Percentiles rank a stretch among this genome's conserved stretches.
phyloP scores from a whole-genome alignment of 2,329 filamentous ascomycete species.

The Stenocarpella maydis region DNA sequence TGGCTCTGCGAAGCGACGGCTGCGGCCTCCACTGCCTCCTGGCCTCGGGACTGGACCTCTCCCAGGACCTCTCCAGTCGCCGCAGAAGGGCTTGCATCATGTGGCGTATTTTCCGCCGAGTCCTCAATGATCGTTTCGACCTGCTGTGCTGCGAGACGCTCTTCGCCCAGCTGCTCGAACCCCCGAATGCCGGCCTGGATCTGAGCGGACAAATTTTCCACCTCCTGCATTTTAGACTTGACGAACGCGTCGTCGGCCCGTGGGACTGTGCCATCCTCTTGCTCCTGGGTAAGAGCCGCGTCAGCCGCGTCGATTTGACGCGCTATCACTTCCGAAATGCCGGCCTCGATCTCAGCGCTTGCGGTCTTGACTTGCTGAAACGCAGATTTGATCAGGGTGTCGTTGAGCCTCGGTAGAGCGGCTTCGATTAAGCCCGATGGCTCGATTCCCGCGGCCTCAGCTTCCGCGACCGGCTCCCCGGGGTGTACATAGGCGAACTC shows the following conservation, averaged over 20 bases:
- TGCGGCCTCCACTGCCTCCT: slow-evolving; percentile 1
- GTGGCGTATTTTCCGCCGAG: slow-evolving; percentile 4
- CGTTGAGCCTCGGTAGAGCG: slow-evolving; percentile 19
- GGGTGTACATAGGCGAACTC: neutral
- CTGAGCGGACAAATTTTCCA: neutral
- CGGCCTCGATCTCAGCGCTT: slow-evolving; percentile 38
- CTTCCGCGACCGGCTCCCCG: slow-evolving; percentile 1
- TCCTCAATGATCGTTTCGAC: neutral
- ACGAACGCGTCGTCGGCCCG: neutral
- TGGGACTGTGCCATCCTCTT: neutral
- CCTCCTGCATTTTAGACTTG: neutral
- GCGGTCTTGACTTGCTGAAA: slow-evolving; percentile 28
- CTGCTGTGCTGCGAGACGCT: neutral
- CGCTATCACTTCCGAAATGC: slow-evolving; percentile 39
- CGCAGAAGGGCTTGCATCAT: neutral
- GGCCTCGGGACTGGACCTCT: neutral
- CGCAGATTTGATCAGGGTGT: slow-evolving; percentile 26
- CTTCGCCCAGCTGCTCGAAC: slow-evolving; percentile 6
- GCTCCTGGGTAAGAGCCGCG: neutral
- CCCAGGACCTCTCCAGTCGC: neutral
- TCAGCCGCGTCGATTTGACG: slow-evolving; percentile 32
- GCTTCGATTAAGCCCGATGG: neutral
- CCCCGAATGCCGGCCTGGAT: neutral
- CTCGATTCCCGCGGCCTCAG: slow-evolving; percentile 2
- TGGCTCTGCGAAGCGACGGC: slow-evolving; percentile 10